Conservation (phyloP, 164 flowering plant genomes). For the Magnolia changhungtana region DNA sequence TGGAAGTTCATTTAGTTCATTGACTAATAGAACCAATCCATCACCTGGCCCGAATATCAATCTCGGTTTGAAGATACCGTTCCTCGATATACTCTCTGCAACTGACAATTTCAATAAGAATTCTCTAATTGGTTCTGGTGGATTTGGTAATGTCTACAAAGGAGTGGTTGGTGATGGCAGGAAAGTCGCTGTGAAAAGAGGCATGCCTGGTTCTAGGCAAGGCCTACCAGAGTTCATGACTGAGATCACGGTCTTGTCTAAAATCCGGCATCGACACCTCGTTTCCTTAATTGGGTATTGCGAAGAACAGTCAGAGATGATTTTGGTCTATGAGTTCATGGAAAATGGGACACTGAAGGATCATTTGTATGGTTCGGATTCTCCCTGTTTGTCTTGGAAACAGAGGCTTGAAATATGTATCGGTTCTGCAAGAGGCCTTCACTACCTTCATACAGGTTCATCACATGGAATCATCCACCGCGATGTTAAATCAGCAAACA, state of each 20-base stretch:
- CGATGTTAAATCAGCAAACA: constrained; percentile 28
- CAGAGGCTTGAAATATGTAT: constrained; percentile 23
- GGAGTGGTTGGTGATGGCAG: constrained; percentile 43
- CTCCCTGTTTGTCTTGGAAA: constrained; percentile 24
- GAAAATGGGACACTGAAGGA: constrained; percentile 20
- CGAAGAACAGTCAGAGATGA: constrained; percentile 27
- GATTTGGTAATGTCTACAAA: constrained; percentile 60
- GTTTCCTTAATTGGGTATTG: constrained; percentile 27
- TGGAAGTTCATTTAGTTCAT: constrained; percentile 51
- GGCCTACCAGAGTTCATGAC: constrained; percentile 25
- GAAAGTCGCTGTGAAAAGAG: constrained; percentile 59
- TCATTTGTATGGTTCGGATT: constrained; percentile 19
- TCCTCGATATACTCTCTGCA: constrained; percentile 9
- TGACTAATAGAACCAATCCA: constrained; percentile 44
- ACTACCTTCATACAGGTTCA: constrained; percentile 27
- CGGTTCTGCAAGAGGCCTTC: constrained; percentile 26
- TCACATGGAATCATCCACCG: constrained; percentile 26
- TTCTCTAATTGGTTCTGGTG: constrained; percentile 56
- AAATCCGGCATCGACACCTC: constrained; percentile 27
- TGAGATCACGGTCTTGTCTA: constrained; percentile 22
- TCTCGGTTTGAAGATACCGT: constrained; percentile 5
- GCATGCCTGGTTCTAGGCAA: constrained; percentile 54
- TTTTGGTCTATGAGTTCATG: constrained; percentile 31
- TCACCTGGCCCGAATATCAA: constrained; percentile 44
- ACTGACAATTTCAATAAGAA: constrained; percentile 14